Base-by-base conservation (phyloP, 192 early-diverging fungal genomes). In the Umbelopsis vinacea region DNA sequence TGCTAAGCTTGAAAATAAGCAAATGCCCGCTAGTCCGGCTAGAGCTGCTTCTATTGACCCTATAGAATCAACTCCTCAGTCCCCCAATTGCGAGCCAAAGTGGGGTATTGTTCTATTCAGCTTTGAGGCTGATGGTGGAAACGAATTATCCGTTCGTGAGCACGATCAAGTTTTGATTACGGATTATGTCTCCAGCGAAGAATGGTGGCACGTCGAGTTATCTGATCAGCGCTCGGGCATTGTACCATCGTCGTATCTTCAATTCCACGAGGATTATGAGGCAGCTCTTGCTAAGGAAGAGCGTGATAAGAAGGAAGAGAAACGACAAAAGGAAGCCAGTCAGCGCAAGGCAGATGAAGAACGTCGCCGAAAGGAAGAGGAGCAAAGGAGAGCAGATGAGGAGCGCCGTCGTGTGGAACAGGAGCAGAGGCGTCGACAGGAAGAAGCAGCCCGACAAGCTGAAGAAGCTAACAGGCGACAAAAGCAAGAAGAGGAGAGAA, bases 141-240 rank as follows among this genome's bases (percentile, higher is more conserved):
- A 96, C 69, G 97, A 99, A 82, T 78, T 99, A n/a, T 80, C 84
- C 8, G 94, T 99, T 17, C 70, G 75, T 0, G 95, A 95, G 72
- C 90, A 93, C 68, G 94, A 96, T 60, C 85, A 91, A 33, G 79
- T 99, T 46, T 76, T 94, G 71, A 90, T 98, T 19, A 76, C 95
- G 7, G 96, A 98, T 81, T 85, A 88, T 70, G 89, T 89, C 11
- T 91, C 92, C 60, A 87, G 86, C 38, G 82, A 89, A 6, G 96
- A 97, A 50, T 99, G 97, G 97, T 95, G 93, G 93, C 88, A 92
- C 52, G 74, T 92, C 60, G 81, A 85, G 7, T 83, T 84, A 12
- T 81, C 84, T 15, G 82, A 86, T 71, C 84, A 79, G 4, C 50
- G 74, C 10, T 55, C 86, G 40, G 97, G 97, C 10, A 87, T 99